Evolutionary conservation across 371 early-diverging fungal genomes (phyloP), one percentile per base, ranked within the genome.

Genomic region (Mortierella sp.): DNA sequence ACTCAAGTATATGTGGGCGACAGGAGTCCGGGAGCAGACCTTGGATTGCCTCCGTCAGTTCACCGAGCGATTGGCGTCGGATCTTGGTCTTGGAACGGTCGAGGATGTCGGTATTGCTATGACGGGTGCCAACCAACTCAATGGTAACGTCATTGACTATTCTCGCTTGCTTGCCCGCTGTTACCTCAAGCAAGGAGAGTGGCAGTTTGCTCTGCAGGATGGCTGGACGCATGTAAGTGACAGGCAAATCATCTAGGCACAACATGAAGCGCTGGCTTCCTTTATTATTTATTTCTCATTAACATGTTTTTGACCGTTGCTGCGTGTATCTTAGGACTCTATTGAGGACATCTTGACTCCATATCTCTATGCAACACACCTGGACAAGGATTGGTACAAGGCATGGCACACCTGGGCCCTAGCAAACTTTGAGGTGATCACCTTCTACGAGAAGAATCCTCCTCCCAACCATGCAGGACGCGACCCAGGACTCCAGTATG

Each of bases 321-420:
- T 43, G 19, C n/a, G n/a, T 39, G 9, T 64, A 39, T 48, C 24
- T 0, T 48, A 85, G 77, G 91, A 93, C 31, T 90, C 89, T 1
- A 94, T 96, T 48, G 95, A 95, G 22, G 94, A 94, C 64, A 96
- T 96, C 40, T 79, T 98, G 39, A 86, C 91, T 34, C 95, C 95
- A 4, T 97, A 96, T 83, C 87, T 92, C 0, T 90, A 96, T 16
- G 98, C 99, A 0, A 98, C 97, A 1, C 93, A 95, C 43, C 93
- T 95, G 87, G 98, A 98, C 88, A 92, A 91, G 88, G 91, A 95
- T 61, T 98, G 97, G 96, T 98, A 99, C 90, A 98, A 97, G 86
- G 97, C 98, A 39, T 99, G 99, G 99, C 99, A 99, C 79, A 92
- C 96, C n/a, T 97, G 97, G 96, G 99, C 99, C 7, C 86, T 98